These are phyloP conservation scores for Ceratocystis lukuohia DNA, from an alignment of 2,329 filamentous ascomycete species.

Conservation along the genomic window DNA sequence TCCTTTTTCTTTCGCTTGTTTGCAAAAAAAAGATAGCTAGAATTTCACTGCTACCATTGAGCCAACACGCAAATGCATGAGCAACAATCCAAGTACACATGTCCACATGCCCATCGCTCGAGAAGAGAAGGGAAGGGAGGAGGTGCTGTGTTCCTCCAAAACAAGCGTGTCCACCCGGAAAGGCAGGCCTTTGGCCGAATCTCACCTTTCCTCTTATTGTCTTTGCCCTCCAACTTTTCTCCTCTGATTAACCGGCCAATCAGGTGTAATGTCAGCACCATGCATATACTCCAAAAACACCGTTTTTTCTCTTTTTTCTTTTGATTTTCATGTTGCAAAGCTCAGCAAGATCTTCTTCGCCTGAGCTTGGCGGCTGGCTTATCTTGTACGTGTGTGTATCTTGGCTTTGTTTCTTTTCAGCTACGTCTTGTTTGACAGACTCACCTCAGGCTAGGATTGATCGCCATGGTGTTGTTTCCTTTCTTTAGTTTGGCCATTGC, in stretches of 20 bases:
- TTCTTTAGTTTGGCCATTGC: background rate
- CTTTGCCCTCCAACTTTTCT: background rate
- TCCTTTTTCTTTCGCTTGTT: background rate
- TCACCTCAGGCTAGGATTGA: background rate
- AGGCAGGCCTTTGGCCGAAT: background rate
- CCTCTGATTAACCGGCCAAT: background rate
- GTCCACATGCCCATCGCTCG: too few relatives aligned
- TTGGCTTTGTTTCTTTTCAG: background rate
- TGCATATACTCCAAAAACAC: background rate
- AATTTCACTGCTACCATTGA: too few relatives aligned
- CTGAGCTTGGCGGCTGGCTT: background rate
- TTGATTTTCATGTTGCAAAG: background rate
- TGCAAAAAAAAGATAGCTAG: too few relatives aligned
- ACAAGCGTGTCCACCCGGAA: background rate
- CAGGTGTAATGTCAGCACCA: background rate
- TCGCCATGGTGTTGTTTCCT: background rate
- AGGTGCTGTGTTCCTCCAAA: too few relatives aligned
- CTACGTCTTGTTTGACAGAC: background rate
- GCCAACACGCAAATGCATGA: too few relatives aligned
- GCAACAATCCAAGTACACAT: too few relatives aligned
- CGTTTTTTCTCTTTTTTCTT: too few relatives aligned
- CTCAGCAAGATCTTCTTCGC: background rate
- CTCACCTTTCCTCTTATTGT: background rate
- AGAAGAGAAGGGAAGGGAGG: too few relatives aligned
- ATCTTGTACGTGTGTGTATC: background rate